Conservation (phyloP, 2,329 filamentous ascomycete species). For the Neoarthrinium moseri region DNA sequence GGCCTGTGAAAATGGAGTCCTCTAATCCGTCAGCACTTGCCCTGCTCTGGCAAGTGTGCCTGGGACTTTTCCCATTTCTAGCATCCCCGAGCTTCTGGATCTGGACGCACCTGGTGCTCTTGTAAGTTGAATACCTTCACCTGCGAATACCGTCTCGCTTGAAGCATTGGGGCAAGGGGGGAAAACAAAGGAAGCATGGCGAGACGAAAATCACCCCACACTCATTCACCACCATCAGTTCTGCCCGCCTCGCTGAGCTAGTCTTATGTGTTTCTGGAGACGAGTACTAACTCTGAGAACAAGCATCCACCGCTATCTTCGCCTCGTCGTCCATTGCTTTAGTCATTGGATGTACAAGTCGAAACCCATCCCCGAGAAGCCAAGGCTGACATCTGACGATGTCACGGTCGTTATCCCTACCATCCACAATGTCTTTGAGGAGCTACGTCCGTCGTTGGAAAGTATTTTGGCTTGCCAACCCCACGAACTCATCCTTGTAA, state of each 20-base stretch:
- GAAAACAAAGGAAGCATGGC: no score
- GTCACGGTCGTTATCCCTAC: slow-evolving; percentile 94
- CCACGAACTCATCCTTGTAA: slow-evolving; percentile 78
- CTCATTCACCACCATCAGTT: background rate
- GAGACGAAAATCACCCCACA: background rate
- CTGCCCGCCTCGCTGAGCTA: no score
- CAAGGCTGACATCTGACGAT: slow-evolving; percentile 76
- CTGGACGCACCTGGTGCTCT: background rate
- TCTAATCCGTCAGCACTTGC: background rate
- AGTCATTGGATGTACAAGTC: slow-evolving; percentile 88
- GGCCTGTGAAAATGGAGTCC: background rate
- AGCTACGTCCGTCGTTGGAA: slow-evolving; percentile 76
- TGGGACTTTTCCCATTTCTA: background rate
- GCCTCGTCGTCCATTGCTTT: slow-evolving; percentile 79
- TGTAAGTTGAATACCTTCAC: background rate
- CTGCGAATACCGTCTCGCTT: no score
- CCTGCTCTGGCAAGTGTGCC: background rate
- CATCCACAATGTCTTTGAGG: slow-evolving; percentile 82
- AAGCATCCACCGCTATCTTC: slow-evolving; percentile 87
- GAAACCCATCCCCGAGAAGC: slow-evolving; percentile 76
- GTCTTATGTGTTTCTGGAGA: no score
- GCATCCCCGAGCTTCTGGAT: background rate
- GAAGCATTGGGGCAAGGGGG: no score
- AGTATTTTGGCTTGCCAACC: slow-evolving; percentile 72
- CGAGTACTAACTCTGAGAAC: slow-evolving; percentile 18